Conservation (phyloP, 108 stramenopile species). For the Cylindrotheca closterium region DNA sequence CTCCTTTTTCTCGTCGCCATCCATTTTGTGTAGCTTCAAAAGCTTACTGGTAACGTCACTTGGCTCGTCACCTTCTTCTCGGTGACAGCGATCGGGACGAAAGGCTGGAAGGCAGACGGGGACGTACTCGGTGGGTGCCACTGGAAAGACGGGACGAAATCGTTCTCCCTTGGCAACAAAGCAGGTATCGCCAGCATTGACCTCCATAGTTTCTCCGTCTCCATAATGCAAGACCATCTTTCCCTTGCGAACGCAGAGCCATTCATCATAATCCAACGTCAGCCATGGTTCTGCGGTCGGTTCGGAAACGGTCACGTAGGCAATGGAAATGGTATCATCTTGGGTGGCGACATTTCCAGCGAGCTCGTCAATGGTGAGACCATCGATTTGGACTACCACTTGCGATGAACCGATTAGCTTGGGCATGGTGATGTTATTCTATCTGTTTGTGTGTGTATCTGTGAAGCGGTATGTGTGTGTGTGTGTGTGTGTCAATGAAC, state of each 20-base stretch:
- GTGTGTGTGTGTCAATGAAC: too few relatives aligned
- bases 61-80: slow-evolving; percentile 60
- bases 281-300: slow-evolving; percentile 73
- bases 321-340: slow-evolving; percentile 57
- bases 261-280: slow-evolving; percentile 73
- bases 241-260: slow-evolving; percentile 57
- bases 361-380: slow-evolving; percentile 65
- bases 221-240: slow-evolving; percentile 36
- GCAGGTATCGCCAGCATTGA: slow-evolving; percentile 61
- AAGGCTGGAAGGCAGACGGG: slow-evolving; percentile 82
- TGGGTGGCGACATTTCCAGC: slow-evolving; percentile 65
- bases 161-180: slow-evolving; percentile 63
- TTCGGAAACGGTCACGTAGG: slow-evolving; percentile 47
- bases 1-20: too few relatives aligned
- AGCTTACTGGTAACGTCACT: slow-evolving; percentile 32
- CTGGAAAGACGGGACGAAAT: slow-evolving; percentile 67
- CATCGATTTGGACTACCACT: slow-evolving; percentile 72
- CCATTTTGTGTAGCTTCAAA: too few relatives aligned
- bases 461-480: not conserved
- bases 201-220: slow-evolving; percentile 12
- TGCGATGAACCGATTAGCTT: slow-evolving; percentile 52
- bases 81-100: slow-evolving; percentile 60
- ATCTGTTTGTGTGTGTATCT: not conserved
- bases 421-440: slow-evolving; percentile 44
- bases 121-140: slow-evolving; percentile 59